A percentile compares a stretch with the other conserved stretches of the same genome.
Conservation (phyloP, 805 yeast species). For the Wickerhamomyces strasburgensis region DNA sequence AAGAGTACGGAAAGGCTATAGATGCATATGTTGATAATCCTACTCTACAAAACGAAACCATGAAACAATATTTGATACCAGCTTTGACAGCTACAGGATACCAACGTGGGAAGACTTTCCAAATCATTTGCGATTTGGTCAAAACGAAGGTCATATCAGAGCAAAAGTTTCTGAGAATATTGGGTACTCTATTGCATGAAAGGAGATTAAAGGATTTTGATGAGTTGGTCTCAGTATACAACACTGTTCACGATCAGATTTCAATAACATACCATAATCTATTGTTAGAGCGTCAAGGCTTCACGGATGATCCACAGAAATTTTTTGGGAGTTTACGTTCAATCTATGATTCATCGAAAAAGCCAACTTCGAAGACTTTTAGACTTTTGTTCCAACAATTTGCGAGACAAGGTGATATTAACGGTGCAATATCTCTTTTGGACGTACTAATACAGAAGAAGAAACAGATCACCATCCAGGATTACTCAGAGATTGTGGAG, state of each 20-base stretch:
- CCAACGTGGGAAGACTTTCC: constrained; percentile 3
- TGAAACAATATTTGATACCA: constrained; percentile 7
- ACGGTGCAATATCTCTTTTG: constrained; percentile 14
- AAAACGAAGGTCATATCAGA: constrained; percentile 1
- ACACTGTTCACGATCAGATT: neutral
- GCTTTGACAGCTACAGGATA: constrained; percentile 6
- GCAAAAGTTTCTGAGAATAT: neutral
- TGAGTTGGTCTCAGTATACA: constrained; percentile 1
- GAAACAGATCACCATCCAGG: constrained; percentile 1
- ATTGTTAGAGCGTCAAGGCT: constrained; percentile 9
- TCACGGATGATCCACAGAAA: neutral
- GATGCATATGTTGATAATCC: constrained; percentile 1
- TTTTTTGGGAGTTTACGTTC: constrained; percentile 5
- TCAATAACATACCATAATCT: constrained; percentile 5
- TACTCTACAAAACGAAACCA: constrained; percentile 2
- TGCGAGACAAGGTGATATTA: constrained; percentile 18
- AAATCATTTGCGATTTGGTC: constrained; percentile 1
- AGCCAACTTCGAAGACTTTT: constrained; percentile 15
- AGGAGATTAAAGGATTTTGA: constrained; percentile 7
- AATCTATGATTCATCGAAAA: constrained; percentile 4
- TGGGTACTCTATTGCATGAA: constrained; percentile 1
- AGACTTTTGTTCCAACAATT: constrained; percentile 15
- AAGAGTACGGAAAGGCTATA: constrained; percentile 5
- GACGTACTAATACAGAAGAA: constrained; percentile 12
- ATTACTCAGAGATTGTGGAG: constrained; percentile 9